These are phyloP conservation scores for Backusella westeae DNA, from an alignment of 192 early-diverging fungal genomes.

Conservation along the genomic window DNA sequence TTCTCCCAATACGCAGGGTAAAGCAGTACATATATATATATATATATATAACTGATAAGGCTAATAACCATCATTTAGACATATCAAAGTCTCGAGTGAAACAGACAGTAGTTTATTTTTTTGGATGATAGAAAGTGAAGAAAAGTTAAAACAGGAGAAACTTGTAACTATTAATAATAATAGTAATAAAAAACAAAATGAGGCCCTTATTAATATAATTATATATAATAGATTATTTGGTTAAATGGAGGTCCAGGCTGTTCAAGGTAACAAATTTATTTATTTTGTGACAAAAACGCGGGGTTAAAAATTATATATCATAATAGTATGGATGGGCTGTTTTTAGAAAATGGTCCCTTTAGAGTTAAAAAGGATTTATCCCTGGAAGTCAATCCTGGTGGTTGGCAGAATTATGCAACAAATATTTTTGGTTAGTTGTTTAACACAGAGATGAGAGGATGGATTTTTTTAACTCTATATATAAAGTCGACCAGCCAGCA, in stretches of 20 bases:
- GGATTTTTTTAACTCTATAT: not conserved
- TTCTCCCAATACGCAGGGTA: slow-evolving; percentile 53
- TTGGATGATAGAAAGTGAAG: slow-evolving; percentile 46
- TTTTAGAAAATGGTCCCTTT: slow-evolving; percentile 59
- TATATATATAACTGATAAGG: no score
- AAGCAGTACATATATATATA: not conserved
- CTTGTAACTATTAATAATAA: not conserved
- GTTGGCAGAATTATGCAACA: slow-evolving; percentile 62
- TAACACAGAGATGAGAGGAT: not conserved
- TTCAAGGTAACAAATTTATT: slow-evolving; percentile 15
- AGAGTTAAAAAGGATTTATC: slow-evolving; percentile 43
- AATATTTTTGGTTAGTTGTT: slow-evolving; percentile 48
- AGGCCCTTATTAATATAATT: not conserved
- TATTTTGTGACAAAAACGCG: not conserved
- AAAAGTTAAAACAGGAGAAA: slow-evolving; percentile 10
- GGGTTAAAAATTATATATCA: not conserved
- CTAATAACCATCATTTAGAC: slow-evolving; percentile 26
- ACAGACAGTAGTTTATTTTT: slow-evolving; percentile 46
- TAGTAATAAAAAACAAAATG: not conserved
- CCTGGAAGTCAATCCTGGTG: slow-evolving; percentile 41
- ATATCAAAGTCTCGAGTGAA: slow-evolving; percentile 41
- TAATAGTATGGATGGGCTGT: slow-evolving; percentile 64
- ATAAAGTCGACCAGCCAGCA: slow-evolving; percentile 60
- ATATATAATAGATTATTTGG: slow-evolving; percentile 53
- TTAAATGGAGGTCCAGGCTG: slow-evolving; percentile 58